Base-by-base conservation (phyloP, 192 early-diverging fungal genomes). In the Umbelopsis sp. region DNA sequence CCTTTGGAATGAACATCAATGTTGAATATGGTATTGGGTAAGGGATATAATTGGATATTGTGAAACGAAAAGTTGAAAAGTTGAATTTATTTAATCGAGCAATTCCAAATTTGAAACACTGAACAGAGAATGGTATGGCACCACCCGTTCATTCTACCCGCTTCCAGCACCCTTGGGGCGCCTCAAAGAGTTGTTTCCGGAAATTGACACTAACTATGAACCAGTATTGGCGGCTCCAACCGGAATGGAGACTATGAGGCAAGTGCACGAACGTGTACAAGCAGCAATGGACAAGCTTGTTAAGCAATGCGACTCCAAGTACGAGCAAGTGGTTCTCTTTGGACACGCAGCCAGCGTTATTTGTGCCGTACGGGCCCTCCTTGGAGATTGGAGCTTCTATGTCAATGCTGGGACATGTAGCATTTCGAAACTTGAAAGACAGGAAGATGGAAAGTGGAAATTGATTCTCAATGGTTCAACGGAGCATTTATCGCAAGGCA, bases 121-220 rank as follows among this genome's bases (percentile, higher is more conserved):
- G 22, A 8, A 22, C 49, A 77, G 76, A 38, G 76, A 77, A 49
- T 77, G 76, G 76, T 73, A 73, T 29, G 76, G 76, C 24, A 45
- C 34, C 17, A 32, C 45, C 21, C 34, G 49, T 12, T 24, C n/a
- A 0, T 22, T 31, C 24, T 77, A 77, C 38, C 72, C 20, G 4
- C 36, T 26, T 16, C 56, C 71, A 20, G 72, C 72, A 8, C 20
- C 22, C 3, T 7, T 62, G 4, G 54, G 59, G n/a, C 21, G 26
- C 20, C 26, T 77, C 5, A 51, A 70, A 21, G 24, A 31, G 36
- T 45, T 73, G 12, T 77, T 74, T 29, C 71, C 71, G 5, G 32
- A 52, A 38, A 31, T 77, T 21, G 53, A 69, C 3, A 38, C 47
- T 3, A 25, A 11, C 8, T 66, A 77, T 67, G 67, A 49, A 7